Conservation (phyloP, 2,329 filamentous ascomycete genomes). For the Leptosphaerulina australis region DNA sequence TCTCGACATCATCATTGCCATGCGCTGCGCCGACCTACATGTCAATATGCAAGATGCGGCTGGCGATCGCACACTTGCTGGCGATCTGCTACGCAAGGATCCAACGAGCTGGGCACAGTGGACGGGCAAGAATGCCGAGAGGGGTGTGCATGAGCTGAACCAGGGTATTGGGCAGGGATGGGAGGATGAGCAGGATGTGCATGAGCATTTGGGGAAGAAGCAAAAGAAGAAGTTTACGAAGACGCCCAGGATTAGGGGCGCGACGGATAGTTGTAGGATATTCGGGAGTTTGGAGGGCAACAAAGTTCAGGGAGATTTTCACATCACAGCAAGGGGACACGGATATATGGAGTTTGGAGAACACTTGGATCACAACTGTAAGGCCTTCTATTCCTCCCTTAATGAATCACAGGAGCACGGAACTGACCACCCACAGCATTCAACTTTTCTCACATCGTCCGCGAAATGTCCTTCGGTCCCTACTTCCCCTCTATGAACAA, state of each 20-base stretch:
- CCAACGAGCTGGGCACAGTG: conserved; percentile 82
- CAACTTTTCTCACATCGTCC: conserved; percentile 97
- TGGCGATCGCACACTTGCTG: conserved; percentile 88
- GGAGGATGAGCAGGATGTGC: conserved; percentile 89
- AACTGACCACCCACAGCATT: conserved; percentile 64
- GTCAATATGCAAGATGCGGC: conserved; percentile 96
- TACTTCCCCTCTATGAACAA: conserved; percentile 94
- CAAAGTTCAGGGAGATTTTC: conserved; percentile 97
- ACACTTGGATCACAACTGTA: conserved; percentile 83
- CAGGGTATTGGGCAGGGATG: conserved; percentile 59
- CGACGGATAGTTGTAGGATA: conserved; percentile 79
- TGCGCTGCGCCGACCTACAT: conserved; percentile 87
- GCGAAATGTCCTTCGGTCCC: conserved; percentile 94
- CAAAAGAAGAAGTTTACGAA: conserved; percentile 71
- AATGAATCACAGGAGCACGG: not conserved
- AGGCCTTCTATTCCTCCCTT: conserved; percentile 43
- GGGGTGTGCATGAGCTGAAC: conserved; percentile 52
- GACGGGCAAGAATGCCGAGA: conserved; percentile 71
- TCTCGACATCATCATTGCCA: conserved; percentile 87
- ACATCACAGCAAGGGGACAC: conserved; percentile 93
- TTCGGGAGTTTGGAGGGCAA: conserved; percentile 91
- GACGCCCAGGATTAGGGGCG: conserved; percentile 69
- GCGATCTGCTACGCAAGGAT: conserved; percentile 73
- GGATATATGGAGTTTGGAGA: conserved; percentile 83
- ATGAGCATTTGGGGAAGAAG: conserved; percentile 82